Percentiles rank a stretch among this genome's conserved stretches.
phyloP scores from a whole-genome alignment of 306 rosid genomes.

The Benincasa hispida region DNA sequence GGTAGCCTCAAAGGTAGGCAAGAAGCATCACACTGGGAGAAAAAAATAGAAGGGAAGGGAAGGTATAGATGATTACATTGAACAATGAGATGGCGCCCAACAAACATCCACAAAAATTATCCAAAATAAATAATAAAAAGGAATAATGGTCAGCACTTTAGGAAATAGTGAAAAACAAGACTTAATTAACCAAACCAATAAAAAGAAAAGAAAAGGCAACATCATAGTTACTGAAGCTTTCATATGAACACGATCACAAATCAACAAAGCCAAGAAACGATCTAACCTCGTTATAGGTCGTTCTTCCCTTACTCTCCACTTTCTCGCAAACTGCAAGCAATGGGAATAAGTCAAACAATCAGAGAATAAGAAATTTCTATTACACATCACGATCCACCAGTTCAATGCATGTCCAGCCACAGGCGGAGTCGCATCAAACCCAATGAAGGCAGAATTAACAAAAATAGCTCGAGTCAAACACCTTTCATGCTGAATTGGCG shows the following conservation, averaged over 20 bases:
- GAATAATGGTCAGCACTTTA: not conserved
- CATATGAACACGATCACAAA: not conserved
- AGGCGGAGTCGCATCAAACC: not conserved
- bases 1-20: not conserved
- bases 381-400: not conserved
- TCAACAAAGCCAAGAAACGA: not conserved
- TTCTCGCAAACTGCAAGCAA: conserved; percentile 73
- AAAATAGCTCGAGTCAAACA: conserved; percentile 15
- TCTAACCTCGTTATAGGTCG: conserved; percentile 90
- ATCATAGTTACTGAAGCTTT: not conserved
- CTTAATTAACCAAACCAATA: not conserved
- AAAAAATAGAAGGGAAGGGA: not conserved
- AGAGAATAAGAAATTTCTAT: not conserved
- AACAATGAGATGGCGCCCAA: not conserved
- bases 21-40: not conserved
- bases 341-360: conserved; percentile 13
- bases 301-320: conserved; percentile 97
- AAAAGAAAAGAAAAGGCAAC: not conserved
- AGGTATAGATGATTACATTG: not conserved
- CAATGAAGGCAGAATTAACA: not conserved
- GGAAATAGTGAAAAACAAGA: not conserved
- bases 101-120: not conserved
- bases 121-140: not conserved
- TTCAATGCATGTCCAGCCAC: not conserved
- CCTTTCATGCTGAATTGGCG: conserved; percentile 99